Base-by-base conservation (phyloP, 2,329 filamentous ascomycete genomes). In the Colletotrichum sp. region DNA sequence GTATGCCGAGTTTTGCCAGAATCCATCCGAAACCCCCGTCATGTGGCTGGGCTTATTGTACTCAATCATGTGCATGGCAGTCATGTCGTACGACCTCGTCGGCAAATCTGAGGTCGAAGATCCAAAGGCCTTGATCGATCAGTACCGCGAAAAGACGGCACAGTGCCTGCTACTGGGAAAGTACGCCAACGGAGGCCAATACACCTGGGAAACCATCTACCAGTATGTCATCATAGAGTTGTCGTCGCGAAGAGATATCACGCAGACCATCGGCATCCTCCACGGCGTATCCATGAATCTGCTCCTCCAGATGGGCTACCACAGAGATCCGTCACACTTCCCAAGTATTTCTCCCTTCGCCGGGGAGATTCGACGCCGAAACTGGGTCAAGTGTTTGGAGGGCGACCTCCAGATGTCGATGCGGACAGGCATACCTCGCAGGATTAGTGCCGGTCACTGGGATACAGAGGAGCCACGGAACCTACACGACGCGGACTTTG, bases 31-130 rank as follows among this genome's bases (percentile, higher is more conserved):
- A 0, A 83, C 82, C 3, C 83, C 87, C 0, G 80, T 85, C 5
- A 84, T 86, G 72, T 90, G 88, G 88, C 69, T 90, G 13, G 88
- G 86, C 2, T 81, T 89, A 2, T 78, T 90, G 1, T 90, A 87
- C 78, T 83, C 82, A 8, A 88, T 90, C 6, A 80, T 90, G 60
- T 85, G 85, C 67, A 81, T 89, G 8, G 83, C 87, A 2, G 78
- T 80, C 8, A 79, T 80, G 34, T 77, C 57, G 21, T 78, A 59
- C 16, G 72, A 49, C 32, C 73, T 66, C 26, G 65, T 32, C 30
- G 65, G 70, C 13, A 60, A 32, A 9, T 67, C 78, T 15, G 60
- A 78, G 9, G 75, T 63, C 13, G 59, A 71, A 24, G 69, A 71
- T 26, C n/a, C 60, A 2, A 24, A 21, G 16, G 21, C 73, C 1